Evolutionary conservation across 257 asterid genomes (phyloP).

Genomic region (Thymus mandschuricus): DNA sequence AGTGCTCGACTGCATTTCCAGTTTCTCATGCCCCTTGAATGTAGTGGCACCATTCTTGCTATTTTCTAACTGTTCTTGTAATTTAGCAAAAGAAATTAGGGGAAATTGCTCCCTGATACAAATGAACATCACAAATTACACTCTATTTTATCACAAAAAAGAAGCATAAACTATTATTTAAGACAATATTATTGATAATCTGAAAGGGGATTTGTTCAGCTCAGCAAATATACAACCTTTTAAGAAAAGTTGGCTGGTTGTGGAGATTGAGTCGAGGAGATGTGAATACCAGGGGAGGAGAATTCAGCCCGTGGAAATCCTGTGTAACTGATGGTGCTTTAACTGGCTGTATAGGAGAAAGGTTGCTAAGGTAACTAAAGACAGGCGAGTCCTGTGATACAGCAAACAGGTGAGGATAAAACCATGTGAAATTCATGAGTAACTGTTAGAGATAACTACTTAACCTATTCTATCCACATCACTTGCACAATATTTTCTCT

Average conservation of each 20-base stretch:
- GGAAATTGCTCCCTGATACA: constrained; percentile 31
- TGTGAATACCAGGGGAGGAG: constrained; percentile 38
- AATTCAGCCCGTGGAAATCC: constrained; percentile 34
- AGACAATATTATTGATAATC: not conserved
- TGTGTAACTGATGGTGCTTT: constrained; percentile 35
- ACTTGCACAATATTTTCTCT: not conserved
- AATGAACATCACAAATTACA: constrained; percentile 20
- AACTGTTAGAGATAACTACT: not conserved
- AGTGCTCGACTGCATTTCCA: constrained; percentile 22
- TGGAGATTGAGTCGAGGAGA: constrained; percentile 34
- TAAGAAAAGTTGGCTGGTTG: constrained; percentile 15
- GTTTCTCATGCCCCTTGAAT: constrained; percentile 19
- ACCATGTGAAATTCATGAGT: not conserved
- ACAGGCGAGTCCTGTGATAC: constrained; percentile 37
- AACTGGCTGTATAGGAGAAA: constrained; percentile 35
- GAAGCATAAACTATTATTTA: not conserved
- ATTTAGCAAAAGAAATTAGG: constrained; percentile 11
- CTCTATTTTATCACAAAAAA: not conserved
- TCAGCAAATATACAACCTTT: constrained; percentile 25
- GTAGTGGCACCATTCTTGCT: constrained; percentile 26
- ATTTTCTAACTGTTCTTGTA: constrained; percentile 21
- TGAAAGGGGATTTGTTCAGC: constrained; percentile 7
- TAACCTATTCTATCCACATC: constrained; percentile 5
- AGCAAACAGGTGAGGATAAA: constrained; percentile 28
- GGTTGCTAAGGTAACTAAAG: constrained; percentile 36